A percentile compares a stretch with the other conserved stretches of the same genome.
Conservation (phyloP, 805 yeast species). For the Metschnikowia koreensis region DNA sequence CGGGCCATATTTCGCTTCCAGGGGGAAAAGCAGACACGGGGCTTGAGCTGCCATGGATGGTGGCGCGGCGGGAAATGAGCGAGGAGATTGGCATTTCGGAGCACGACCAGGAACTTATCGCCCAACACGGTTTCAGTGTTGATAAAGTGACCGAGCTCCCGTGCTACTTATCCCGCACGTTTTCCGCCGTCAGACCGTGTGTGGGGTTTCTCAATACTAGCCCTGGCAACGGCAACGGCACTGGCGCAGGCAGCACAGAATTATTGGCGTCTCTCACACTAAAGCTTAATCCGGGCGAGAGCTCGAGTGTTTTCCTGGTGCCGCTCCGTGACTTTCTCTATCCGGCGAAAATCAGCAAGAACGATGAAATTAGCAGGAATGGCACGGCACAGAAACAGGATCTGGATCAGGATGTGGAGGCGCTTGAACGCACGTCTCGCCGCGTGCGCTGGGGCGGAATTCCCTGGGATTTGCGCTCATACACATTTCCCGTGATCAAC, state of each 20-base stretch:
- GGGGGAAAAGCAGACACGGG: constrained; percentile 86
- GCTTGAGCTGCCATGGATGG: constrained; percentile 63
- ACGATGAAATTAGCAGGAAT: too few relatives aligned
- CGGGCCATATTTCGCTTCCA: constrained; percentile 90
- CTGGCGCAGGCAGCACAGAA: constrained; percentile 10
- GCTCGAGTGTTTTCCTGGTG: constrained; percentile 65
- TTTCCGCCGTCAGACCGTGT: constrained; percentile 81
- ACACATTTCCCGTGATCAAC: constrained; percentile 56
- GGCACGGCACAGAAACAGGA: background rate
- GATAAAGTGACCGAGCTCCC: constrained; percentile 68
- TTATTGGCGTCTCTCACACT: constrained; percentile 35
- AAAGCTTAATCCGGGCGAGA: constrained; percentile 72
- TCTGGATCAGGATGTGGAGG: constrained; percentile 27
- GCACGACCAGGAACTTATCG: constrained; percentile 42
- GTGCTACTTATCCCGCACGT: constrained; percentile 75
- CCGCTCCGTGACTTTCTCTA: constrained; percentile 61
- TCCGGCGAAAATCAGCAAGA: constrained; percentile 18
- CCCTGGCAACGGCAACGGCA: constrained; percentile 8
- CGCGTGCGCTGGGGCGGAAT: constrained; percentile 68
- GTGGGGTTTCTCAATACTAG: constrained; percentile 55
- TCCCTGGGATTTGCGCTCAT: constrained; percentile 63
- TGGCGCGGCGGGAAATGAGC: constrained; percentile 77
- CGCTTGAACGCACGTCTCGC: constrained; percentile 32
- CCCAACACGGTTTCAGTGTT: constrained; percentile 52
- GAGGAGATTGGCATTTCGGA: constrained; percentile 81